Base-by-base conservation (phyloP, 73 alveolate genomes). In the Paraurostyla sp. region DNA sequence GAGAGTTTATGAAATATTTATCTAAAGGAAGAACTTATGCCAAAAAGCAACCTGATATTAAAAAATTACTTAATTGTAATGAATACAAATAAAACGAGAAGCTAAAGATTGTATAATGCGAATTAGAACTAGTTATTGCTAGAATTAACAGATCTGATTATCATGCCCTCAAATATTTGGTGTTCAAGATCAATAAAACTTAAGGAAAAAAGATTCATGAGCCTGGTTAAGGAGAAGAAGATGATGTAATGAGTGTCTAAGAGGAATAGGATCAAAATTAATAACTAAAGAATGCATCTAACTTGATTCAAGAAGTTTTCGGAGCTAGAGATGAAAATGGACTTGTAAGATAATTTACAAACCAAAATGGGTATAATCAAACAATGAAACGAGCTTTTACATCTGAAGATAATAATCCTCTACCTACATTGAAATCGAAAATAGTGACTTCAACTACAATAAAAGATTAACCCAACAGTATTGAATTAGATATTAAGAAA, bases 31-130 rank as follows among this genome's bases (percentile, higher is more conserved):
- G 89, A 36, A 20, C 62, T 54, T 11, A 78, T n/a, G n/a, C n/a
- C 23, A 78, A 54, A 78, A 50, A 52, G 25, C 11, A 32, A n/a
- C 89, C 89, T 11, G 78, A 78, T 54, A 25, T 78, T 0, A 78
- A 36, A 51, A 50, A 54, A 40, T 49, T 78, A 2, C 42, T 78
- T 0, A 20, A 51, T 1, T 13, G 75, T 78, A 78, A 54, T 20
- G 89, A 78, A 43, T 78, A 78, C 38, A 78, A 78, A 38, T 76
- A 78, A 32, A 50, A 78, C 40, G 89, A 78, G 68, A 78, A 78
- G 60, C 38, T 78, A 20, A 78, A 78, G 32, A 36, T 78, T 16
- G 58, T 78, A 22, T 40, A 50, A 23, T 51, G 63, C 15, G 89
- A 78, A 36, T 15, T 78, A 16, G 89, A 78, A 23, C 20, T 78